Conservation (phyloP, 2,329 filamentous ascomycete genomes). For the Albophoma yamanashiensis region DNA sequence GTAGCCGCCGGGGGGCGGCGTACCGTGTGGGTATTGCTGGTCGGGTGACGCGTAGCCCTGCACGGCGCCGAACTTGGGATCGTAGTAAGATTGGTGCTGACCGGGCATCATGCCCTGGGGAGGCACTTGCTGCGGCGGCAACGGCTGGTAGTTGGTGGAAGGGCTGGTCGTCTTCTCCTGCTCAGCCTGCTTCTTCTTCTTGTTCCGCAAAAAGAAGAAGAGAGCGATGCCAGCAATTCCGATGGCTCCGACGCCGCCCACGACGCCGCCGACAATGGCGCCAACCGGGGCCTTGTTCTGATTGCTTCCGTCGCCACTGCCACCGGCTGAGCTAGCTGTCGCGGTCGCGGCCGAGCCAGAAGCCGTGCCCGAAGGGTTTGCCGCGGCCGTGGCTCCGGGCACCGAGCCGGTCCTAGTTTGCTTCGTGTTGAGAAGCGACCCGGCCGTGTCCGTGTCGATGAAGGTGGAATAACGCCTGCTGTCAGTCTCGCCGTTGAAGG, state of each 20-base stretch:
- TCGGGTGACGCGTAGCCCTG: slow-evolving; percentile 10
- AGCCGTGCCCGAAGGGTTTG: not conserved
- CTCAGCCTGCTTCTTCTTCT: slow-evolving; percentile 13
- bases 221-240: slow-evolving; percentile 16
- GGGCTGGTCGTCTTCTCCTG: slow-evolving; percentile 2
- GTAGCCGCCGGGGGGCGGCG: slow-evolving; percentile 6
- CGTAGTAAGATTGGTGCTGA: slow-evolving; percentile 12
- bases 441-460: not conserved
- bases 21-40: slow-evolving; percentile 9
- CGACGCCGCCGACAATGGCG: slow-evolving; percentile 26
- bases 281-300: slow-evolving; percentile 15
- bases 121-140: not conserved
- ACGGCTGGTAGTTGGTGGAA: not conserved
- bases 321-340: not conserved
- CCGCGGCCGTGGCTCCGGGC: not conserved
- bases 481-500: slow-evolving; percentile 24
- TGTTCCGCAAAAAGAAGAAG: slow-evolving; percentile 20
- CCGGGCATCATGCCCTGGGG: not conserved
- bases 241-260: slow-evolving; percentile 24
- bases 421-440: not conserved
- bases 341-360: not conserved
- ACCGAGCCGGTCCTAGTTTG: not conserved
- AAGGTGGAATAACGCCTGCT: not conserved
- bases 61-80: slow-evolving; percentile 13
- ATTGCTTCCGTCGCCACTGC: not conserved